These are phyloP conservation scores for Pleurotus tuoliensis DNA, from an alignment of 768 basidiomycete species.

Conservation along the genomic window DNA sequence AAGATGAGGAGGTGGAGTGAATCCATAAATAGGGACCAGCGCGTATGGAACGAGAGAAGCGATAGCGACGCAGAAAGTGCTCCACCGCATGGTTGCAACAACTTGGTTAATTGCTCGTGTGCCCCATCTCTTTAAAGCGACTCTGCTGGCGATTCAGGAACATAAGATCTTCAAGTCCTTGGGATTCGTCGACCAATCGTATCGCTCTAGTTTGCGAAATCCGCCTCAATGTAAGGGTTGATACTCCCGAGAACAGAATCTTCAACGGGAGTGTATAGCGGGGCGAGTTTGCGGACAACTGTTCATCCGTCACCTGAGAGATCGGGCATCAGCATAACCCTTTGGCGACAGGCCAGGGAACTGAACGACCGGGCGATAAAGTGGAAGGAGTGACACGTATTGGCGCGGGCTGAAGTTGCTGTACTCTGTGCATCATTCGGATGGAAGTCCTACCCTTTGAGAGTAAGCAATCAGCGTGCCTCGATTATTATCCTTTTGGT, in stretches of 20 bases:
- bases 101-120: background rate
- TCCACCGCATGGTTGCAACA: conserved; percentile 3
- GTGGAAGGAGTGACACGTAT: conserved; percentile 5
- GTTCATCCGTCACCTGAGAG: conserved; percentile 5
- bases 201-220: background rate
- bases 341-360: background rate
- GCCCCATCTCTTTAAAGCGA: conserved; percentile 1
- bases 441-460: background rate
- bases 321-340: background rate
- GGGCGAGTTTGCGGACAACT: background rate
- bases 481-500: conserved; percentile 2
- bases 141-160: background rate
- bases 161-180: background rate
- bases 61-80: conserved; percentile 1
- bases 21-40: conserved; percentile 3
- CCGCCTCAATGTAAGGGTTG: background rate
- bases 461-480: conserved; percentile 2
- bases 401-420: background rate
- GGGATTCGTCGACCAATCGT: background rate
- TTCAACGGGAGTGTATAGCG: background rate
- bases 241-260: background rate
- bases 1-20: background rate
- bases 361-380: background rate
- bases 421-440: background rate
- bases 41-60: conserved; percentile 1